phyloP scores from a whole-genome alignment of 148 eudicot genomes.

The Bassia scoparia region DNA sequence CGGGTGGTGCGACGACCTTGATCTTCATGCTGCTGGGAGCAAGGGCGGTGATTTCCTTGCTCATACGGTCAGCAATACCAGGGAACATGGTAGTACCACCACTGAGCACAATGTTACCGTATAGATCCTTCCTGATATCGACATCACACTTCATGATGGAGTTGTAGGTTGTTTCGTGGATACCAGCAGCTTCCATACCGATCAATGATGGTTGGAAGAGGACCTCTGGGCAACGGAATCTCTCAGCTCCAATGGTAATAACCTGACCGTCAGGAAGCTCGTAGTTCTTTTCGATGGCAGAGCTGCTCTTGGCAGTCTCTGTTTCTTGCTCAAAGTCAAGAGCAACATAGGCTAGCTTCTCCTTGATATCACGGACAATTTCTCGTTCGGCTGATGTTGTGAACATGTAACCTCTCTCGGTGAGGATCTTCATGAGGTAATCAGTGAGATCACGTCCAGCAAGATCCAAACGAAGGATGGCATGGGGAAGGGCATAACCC shows the following conservation, averaged over 20 bases:
- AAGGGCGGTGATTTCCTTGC: slow-evolving; percentile 41
- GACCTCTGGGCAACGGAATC: slow-evolving; percentile 46
- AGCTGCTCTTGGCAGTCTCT: slow-evolving; percentile 37
- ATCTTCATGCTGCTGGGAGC: slow-evolving; percentile 47
- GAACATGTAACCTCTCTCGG: slow-evolving; percentile 38
- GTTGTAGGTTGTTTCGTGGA: slow-evolving; percentile 41
- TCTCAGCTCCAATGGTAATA: slow-evolving; percentile 38
- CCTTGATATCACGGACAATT: slow-evolving; percentile 47
- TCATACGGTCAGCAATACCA: slow-evolving; percentile 46
- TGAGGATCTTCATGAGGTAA: slow-evolving; percentile 32
- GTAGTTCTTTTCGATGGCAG: slow-evolving; percentile 37
- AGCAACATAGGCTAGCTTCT: slow-evolving; percentile 39
- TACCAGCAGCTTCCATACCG: slow-evolving; percentile 42
- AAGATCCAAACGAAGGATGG: slow-evolving; percentile 36
- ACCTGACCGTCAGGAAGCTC: slow-evolving; percentile 43
- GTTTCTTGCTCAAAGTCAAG: slow-evolving; percentile 38
- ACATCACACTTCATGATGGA: slow-evolving; percentile 49
- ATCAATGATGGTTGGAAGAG: slow-evolving; percentile 43
- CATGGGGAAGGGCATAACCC: too few relatives aligned
- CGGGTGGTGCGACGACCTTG: slow-evolving; percentile 45
- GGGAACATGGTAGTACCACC: slow-evolving; percentile 47
- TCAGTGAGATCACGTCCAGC: slow-evolving; percentile 40
- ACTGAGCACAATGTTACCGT: slow-evolving; percentile 45
- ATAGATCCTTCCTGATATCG: too few relatives aligned
- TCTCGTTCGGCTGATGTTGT: slow-evolving; percentile 38